A percentile compares a stretch with the other conserved stretches of the same genome.
Evolutionary conservation across 768 basidiomycete genomes (phyloP).

Genomic region (Hortiboletus flavorubellus): DNA sequence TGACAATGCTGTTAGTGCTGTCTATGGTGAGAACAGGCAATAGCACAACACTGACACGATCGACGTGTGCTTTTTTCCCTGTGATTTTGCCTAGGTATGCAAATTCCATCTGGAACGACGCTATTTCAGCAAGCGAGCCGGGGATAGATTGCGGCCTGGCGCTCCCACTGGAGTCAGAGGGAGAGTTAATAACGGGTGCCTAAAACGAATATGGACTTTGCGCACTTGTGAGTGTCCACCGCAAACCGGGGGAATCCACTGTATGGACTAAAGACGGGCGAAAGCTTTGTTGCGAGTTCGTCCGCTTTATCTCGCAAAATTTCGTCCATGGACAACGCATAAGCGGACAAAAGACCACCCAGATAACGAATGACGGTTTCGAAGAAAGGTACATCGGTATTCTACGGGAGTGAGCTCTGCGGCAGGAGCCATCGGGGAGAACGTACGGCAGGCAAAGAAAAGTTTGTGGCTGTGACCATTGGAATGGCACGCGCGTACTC

Average conservation of each 20-base stretch:
- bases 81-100: slow-evolving; percentile 79
- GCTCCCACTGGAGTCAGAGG: slow-evolving; percentile 1
- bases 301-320: slow-evolving; percentile 68
- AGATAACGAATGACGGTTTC: slow-evolving; percentile 90
- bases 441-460: slow-evolving; percentile 44
- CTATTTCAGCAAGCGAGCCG: slow-evolving; percentile 72
- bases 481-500: slow-evolving; percentile 67
- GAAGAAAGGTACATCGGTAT: slow-evolving; percentile 54
- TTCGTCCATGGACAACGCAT: slow-evolving; percentile 65
- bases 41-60: slow-evolving; percentile 41
- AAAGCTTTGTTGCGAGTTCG: slow-evolving; percentile 69
- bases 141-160: slow-evolving; percentile 29
- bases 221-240: slow-evolving; percentile 63
- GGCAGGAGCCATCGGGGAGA: neutral
- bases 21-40: neutral
- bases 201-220: neutral
- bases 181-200: neutral
- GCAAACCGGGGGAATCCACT: slow-evolving; percentile 69
- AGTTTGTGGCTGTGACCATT: slow-evolving; percentile 47
- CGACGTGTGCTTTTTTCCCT: slow-evolving; percentile 59
- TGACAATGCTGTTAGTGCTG: neutral
- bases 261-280: slow-evolving; percentile 67
- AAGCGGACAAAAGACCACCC: slow-evolving; percentile 82
- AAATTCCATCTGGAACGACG: slow-evolving; percentile 80
- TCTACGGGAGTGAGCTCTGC: slow-evolving; percentile 12